These are phyloP conservation scores for Prunella vulgaris DNA, from an alignment of 257 asterid genomes.

Conservation along the genomic window DNA sequence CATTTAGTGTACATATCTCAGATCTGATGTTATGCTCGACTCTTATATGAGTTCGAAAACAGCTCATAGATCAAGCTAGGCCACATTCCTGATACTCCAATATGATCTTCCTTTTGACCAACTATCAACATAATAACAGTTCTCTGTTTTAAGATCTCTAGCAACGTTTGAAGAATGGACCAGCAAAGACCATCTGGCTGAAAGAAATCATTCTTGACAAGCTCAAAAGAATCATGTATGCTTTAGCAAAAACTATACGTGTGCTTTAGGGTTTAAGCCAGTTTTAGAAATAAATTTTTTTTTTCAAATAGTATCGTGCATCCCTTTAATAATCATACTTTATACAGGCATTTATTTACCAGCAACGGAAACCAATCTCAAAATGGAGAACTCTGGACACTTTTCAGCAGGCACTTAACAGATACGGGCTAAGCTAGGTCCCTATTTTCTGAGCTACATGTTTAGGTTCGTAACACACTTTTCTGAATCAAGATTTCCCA, in stretches of 20 bases:
- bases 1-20: background rate
- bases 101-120: background rate
- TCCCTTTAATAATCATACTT: background rate
- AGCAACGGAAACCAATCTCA: constrained; percentile 12
- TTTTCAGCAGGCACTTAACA: background rate
- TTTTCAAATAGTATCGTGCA: background rate
- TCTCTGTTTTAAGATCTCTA: constrained; percentile 1
- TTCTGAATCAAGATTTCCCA: background rate
- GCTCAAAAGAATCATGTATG: background rate
- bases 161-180: background rate
- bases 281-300: background rate
- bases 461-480: background rate
- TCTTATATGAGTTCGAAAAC: background rate
- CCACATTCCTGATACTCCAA: background rate
- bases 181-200: background rate
- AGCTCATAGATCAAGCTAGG: constrained; percentile 7
- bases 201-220: constrained; percentile 1
- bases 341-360: background rate
- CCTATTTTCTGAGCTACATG: background rate
- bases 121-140: background rate
- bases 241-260: background rate
- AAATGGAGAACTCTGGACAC: background rate
- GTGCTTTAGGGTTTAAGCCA: background rate
- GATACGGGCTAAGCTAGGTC: background rate
- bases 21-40: background rate